These are phyloP conservation scores for Fusarium zealandicum DNA, from an alignment of 2,329 filamentous ascomycete species.

Conservation along the genomic window DNA sequence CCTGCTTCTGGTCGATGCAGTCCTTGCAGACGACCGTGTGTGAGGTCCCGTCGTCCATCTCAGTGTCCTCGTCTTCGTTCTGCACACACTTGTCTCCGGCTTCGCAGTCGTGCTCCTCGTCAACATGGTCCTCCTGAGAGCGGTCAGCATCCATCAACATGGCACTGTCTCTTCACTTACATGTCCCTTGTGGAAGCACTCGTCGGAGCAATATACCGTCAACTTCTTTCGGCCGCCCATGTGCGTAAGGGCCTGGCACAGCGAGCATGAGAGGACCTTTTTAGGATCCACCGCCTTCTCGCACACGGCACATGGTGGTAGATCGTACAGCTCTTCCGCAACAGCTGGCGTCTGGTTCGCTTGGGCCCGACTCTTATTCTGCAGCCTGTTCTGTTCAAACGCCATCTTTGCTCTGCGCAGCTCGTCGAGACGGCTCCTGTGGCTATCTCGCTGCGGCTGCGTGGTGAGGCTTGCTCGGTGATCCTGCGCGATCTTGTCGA, in stretches of 20 bases:
- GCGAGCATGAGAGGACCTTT: slow-evolving; percentile 51
- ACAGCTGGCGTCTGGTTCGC: slow-evolving; percentile 40
- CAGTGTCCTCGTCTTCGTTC: slow-evolving; percentile 49
- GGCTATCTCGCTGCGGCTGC: slow-evolving; percentile 49
- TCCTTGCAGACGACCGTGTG: slow-evolving; percentile 51
- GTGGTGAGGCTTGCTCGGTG: slow-evolving; percentile 42
- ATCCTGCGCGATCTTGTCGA: slow-evolving; percentile 46
- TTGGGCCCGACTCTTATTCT: slow-evolving; percentile 47
- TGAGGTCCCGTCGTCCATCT: slow-evolving; percentile 47
- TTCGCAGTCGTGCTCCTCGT: slow-evolving; percentile 51
- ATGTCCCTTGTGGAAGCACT: slow-evolving; percentile 50
- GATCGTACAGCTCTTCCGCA: slow-evolving; percentile 46
- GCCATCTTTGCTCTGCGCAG: slow-evolving; percentile 57
- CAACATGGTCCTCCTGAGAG: slow-evolving; percentile 49
- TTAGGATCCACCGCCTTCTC: slow-evolving; percentile 44
- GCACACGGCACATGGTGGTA: slow-evolving; percentile 53
- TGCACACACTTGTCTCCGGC: slow-evolving; percentile 52
- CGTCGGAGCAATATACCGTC: slow-evolving; percentile 55
- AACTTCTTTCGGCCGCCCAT: slow-evolving; percentile 47
- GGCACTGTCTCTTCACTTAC: slow-evolving; percentile 45
- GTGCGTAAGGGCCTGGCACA: slow-evolving; percentile 54
- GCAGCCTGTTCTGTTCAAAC: slow-evolving; percentile 54
- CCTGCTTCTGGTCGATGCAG: slow-evolving; percentile 49
- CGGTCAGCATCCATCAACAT: slow-evolving; percentile 33
- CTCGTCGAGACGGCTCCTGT: slow-evolving; percentile 53